Percentiles rank a stretch among this genome's conserved stretches.
phyloP scores from a whole-genome alignment of 1,284 basidiomycete species.

The Melampsora americana region DNA sequence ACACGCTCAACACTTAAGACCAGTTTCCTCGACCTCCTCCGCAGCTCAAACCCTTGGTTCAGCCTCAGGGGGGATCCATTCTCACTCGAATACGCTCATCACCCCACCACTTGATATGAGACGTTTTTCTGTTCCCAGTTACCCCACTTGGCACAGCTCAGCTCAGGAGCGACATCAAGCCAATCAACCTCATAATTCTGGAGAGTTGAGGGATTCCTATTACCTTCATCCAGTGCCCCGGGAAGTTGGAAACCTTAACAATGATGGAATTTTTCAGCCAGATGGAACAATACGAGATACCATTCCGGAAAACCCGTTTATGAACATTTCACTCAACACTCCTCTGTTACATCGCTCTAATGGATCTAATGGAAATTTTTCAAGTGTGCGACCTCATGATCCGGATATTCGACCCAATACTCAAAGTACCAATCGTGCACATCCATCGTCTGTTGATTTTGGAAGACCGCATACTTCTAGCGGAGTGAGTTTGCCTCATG shows the following conservation, averaged over 20 bases:
- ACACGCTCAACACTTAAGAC: not conserved
- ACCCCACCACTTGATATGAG: slow-evolving; percentile 23
- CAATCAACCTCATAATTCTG: not conserved
- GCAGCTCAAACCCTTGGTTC: not conserved
- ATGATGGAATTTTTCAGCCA: slow-evolving; percentile 1
- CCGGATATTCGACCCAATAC: not conserved
- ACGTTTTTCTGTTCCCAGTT: slow-evolving; percentile 35
- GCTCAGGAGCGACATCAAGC: slow-evolving; percentile 6
- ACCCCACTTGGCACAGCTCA: slow-evolving; percentile 37
- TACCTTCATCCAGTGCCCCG: not conserved
- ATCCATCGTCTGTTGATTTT: slow-evolving; percentile 11
- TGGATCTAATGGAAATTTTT: not conserved
- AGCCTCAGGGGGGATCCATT: not conserved
- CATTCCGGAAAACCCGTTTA: not conserved
- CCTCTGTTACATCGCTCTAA: not conserved
- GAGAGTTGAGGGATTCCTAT: not conserved
- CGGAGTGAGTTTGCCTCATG: slow-evolving; percentile 21
- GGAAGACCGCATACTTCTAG: slow-evolving; percentile 40
- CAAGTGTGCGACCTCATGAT: not conserved
- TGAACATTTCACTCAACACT: not conserved
- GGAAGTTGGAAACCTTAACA: not conserved
- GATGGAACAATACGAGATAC: slow-evolving; percentile 4
- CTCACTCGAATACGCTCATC: not conserved
- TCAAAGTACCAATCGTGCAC: not conserved
- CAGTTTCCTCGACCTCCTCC: not conserved